Evolutionary conservation across 2,329 filamentous ascomycete species (phyloP).

Genomic region (Colletotrichum camelliae): DNA sequence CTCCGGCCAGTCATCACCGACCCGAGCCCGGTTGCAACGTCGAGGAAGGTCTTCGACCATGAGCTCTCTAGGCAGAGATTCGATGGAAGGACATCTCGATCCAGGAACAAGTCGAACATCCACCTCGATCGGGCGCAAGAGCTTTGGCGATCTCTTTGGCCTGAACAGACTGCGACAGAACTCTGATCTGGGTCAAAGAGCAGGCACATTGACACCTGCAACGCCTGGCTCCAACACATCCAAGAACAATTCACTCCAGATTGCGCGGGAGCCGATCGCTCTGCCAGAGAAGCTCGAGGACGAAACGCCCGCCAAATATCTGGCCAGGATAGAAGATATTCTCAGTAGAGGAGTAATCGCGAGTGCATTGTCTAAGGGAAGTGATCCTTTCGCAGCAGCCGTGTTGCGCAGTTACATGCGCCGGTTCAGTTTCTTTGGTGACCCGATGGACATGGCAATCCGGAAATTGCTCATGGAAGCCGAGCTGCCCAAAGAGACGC

Average conservation of each 20-base stretch:
- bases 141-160: constrained; percentile 87
- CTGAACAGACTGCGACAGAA: constrained; percentile 81
- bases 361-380: constrained; percentile 83
- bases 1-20: constrained; percentile 72
- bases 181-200: constrained; percentile 72
- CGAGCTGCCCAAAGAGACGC: constrained; percentile 94
- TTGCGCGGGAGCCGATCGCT: constrained; percentile 72
- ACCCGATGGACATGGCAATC: constrained; percentile 97
- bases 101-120: constrained; percentile 77
- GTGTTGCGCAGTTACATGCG: constrained; percentile 95
- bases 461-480: constrained; percentile 96
- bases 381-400: constrained; percentile 80
- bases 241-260: constrained; percentile 83
- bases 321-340: constrained; percentile 81
- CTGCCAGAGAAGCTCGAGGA: constrained; percentile 84
- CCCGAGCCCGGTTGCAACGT: constrained; percentile 62
- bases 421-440: constrained; percentile 92
- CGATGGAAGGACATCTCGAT: constrained; percentile 72
- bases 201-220: constrained; percentile 71
- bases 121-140: constrained; percentile 89
- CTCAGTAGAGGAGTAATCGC: constrained; percentile 85
- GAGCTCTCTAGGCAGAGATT: constrained; percentile 78
- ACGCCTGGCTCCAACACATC: constrained; percentile 75
- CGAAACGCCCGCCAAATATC: constrained; percentile 89
- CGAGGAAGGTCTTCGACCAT: constrained; percentile 88